Percentiles rank a stretch among this genome's conserved stretches.
Conservation (phyloP, 2,329 filamentous ascomycete species). For the Trichoderma citrinoviride region DNA sequence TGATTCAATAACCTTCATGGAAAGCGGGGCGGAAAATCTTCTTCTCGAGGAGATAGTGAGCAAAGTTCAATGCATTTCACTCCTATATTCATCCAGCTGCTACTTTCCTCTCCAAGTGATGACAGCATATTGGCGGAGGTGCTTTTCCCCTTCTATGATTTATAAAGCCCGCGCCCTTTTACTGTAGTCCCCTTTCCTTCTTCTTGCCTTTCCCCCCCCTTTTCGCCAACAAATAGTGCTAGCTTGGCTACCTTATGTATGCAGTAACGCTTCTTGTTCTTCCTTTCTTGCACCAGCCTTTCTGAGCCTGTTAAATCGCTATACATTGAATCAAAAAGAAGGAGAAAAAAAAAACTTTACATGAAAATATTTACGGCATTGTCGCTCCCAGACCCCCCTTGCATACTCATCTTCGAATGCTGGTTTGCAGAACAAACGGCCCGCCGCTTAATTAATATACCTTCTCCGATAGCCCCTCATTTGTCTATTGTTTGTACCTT, state of each 20-base stretch:
- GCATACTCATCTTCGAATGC: neutral
- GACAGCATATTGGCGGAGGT: neutral
- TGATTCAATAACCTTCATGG: too few species aligned
- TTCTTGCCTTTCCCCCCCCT: neutral
- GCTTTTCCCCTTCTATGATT: neutral
- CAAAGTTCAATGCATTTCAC: neutral
- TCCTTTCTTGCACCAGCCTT: neutral
- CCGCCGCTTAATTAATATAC: slow-evolving; percentile 15
- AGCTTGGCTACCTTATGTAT: neutral
- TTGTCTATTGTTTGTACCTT: neutral
- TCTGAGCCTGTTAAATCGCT: slow-evolving; percentile 1
- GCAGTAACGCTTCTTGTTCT: neutral
- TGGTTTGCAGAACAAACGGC: slow-evolving; percentile 12
- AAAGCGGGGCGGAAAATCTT: neutral
- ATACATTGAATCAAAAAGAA: neutral
- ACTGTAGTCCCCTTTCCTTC: neutral
- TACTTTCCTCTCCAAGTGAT: neutral
- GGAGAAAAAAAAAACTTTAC: neutral
- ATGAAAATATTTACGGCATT: neutral
- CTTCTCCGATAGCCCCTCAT: neutral
- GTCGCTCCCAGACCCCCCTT: neutral
- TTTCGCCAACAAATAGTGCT: neutral
- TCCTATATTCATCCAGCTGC: neutral
- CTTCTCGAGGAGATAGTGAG: neutral
- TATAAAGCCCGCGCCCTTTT: neutral